Evolutionary conservation across 345 rosid genomes (phyloP), one percentile per base, ranked within the genome.

Genomic region (Brassica carinata): DNA sequence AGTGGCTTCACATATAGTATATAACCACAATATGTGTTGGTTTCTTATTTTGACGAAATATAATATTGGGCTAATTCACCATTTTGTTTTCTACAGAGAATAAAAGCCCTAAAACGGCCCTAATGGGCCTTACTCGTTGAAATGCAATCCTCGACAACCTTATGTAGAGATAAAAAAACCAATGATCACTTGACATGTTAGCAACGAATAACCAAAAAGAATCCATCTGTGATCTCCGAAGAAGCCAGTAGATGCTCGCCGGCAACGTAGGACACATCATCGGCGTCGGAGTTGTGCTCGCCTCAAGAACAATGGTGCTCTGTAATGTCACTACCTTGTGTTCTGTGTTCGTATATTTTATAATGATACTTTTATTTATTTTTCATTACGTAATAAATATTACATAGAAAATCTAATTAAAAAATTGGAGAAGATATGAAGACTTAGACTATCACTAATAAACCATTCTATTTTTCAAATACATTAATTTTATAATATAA

Each of bases 251-350:
- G 69, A 70, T 33, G 55, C 66, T 58, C 14, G 55, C 23, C 76
- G 99, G 99, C 2, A 0, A 29, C 31, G 84, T 95, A n/a, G 99
- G 98, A 19, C 99, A 93, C 86, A 90, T 92, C 45, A 87, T 95
- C 67, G 96, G 97, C 3, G 98, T 48, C 11, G 98, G 98, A 55
- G 85, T 91, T 61, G 98, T 90, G 57, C 94, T 95, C 65, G 99
- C 58, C 97, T 92, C 11, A 89, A 95, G 85, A 92, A 83, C 84
- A 33, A 88, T 0, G 99, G 98, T 83, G 89, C 90, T 68, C 80
- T 93, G 57, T 92, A 84, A 91, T 64, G 5, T 30, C 43, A 7
- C 23, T 65, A n/a, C 38, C 26, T 31, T 31, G 26, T 65, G 45
- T 15, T 7, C 11, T 64, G 23, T 64, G 26, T 65, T 65, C 15